These are phyloP conservation scores for Suhomyces bokatorum DNA, from an alignment of 1,139 yeast genomes.

Conservation along the genomic window DNA sequence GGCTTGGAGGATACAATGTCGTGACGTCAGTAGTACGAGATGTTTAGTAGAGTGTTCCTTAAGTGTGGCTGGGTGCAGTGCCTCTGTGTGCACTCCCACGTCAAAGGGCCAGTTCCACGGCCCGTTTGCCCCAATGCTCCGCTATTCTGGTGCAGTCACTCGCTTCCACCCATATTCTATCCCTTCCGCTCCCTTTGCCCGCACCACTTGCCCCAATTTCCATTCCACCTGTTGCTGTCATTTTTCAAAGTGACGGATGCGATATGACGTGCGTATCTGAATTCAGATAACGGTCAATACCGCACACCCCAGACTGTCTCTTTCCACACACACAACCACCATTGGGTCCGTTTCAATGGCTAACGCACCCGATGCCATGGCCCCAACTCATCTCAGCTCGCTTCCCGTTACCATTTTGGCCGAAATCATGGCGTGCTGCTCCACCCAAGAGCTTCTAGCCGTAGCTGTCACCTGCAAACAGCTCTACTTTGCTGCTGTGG, in stretches of 20 bases:
- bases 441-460: constrained; percentile 20
- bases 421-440: constrained; percentile 14
- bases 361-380: background rate
- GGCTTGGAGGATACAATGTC: no score
- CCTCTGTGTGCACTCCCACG: no score
- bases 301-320: background rate
- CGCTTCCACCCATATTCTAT: no score
- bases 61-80: no score
- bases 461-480: constrained; percentile 17
- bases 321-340: background rate
- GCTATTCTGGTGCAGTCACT: no score
- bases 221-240: no score
- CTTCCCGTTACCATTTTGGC: constrained; percentile 16
- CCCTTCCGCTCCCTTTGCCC: no score
- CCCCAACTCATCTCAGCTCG: background rate
- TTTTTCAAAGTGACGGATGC: background rate
- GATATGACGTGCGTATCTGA: background rate
- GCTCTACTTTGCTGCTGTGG: constrained; percentile 22
- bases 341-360: background rate
- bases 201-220: no score
- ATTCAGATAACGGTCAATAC: background rate
- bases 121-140: no score
- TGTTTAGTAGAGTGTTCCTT: no score
- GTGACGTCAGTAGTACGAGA: no score
- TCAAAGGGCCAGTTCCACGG: no score